phyloP scores from a whole-genome alignment of 2,329 filamentous ascomycete species.

The Leptographium radiaticola region DNA sequence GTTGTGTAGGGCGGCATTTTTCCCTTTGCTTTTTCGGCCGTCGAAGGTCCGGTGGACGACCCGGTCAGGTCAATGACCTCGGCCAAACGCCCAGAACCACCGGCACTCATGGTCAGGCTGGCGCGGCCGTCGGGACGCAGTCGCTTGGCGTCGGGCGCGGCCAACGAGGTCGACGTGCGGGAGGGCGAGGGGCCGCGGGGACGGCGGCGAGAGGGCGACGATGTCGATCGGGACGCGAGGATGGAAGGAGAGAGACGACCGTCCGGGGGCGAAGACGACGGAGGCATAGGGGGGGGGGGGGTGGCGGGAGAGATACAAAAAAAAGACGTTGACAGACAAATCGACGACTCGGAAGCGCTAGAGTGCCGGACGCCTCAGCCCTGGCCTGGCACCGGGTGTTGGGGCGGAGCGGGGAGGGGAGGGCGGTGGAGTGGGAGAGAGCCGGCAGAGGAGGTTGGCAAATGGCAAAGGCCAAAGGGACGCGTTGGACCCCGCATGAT shows the following conservation, averaged over 20 bases:
- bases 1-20: no score
- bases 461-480: no score
- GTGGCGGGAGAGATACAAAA: no score
- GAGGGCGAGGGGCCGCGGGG: constrained; percentile 1
- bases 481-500: neutral
- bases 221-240: neutral
- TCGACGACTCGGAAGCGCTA: no score
- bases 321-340: no score
- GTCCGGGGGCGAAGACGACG: neutral
- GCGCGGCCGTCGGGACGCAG: neutral
- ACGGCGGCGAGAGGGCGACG: neutral
- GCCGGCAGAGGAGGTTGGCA: neutral
- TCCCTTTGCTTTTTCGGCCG: neutral
- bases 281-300: neutral
- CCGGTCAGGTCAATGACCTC: constrained; percentile 33
- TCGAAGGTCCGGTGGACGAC: neutral
- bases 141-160: neutral
- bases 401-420: neutral
- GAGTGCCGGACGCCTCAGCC: no score
- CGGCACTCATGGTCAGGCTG: constrained; percentile 14
- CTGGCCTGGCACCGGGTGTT: neutral
- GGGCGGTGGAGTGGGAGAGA: neutral
- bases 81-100: constrained; percentile 23
- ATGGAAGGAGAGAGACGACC: neutral
- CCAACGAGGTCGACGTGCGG: neutral